phyloP scores from a whole-genome alignment of 116 monocot genomes.

The Zostera marina region DNA sequence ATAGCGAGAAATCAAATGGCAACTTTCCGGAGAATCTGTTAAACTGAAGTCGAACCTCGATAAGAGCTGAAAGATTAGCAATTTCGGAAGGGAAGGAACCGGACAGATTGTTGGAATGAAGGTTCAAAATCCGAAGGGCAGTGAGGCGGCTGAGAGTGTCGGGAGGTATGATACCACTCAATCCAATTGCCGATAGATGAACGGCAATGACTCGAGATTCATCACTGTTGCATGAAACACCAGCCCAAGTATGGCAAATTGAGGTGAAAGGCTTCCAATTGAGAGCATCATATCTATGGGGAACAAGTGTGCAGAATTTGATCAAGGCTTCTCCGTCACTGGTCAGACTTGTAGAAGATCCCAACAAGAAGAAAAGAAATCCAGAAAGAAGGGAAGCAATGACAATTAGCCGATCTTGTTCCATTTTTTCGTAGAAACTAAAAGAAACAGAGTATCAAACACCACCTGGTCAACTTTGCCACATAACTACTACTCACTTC shows the following conservation, averaged over 20 bases:
- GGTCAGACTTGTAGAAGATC: slow-evolving; percentile 10
- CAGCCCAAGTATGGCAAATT: slow-evolving; percentile 26
- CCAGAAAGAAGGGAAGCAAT: background rate
- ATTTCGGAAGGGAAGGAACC: slow-evolving; percentile 37
- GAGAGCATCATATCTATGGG: slow-evolving; percentile 12
- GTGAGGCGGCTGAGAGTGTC: slow-evolving; percentile 35
- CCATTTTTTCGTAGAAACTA: background rate
- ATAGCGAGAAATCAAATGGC: slow-evolving; percentile 14
- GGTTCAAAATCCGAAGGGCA: slow-evolving; percentile 29
- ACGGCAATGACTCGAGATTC: slow-evolving; percentile 25
- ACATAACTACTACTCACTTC: too few species aligned
- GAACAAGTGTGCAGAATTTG: slow-evolving; percentile 17
- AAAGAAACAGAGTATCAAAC: background rate
- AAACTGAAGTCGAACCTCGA: slow-evolving; percentile 35
- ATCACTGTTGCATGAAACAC: slow-evolving; percentile 37
- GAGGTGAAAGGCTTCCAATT: slow-evolving; percentile 32
- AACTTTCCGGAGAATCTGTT: slow-evolving; percentile 36
- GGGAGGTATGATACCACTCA: slow-evolving; percentile 34
- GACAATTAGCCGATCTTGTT: background rate
- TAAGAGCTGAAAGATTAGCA: slow-evolving; percentile 20
- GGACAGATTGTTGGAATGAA: slow-evolving; percentile 30
- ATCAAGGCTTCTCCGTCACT: slow-evolving; percentile 34
- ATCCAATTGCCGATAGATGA: slow-evolving; percentile 25
- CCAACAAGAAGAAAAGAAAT: background rate
- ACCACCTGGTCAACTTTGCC: background rate